Base-by-base conservation (phyloP, 768 basidiomycete genomes). In the Cubamyces lactineus region DNA sequence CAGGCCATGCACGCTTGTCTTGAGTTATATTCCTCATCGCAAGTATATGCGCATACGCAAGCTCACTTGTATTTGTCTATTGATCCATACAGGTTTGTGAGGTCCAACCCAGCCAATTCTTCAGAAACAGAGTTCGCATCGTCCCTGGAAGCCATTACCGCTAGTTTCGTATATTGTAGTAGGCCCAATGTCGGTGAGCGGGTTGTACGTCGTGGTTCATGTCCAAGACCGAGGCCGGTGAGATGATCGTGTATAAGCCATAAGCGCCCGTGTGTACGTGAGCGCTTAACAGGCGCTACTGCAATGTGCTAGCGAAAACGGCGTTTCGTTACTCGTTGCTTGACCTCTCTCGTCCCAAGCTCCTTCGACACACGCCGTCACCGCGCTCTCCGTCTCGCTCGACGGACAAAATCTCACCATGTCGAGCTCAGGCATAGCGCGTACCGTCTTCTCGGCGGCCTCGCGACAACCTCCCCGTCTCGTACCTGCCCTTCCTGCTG, bases 1-100 rank as follows among this genome's bases (percentile, higher is more conserved):
- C 68, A 94, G 76, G 42, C 92, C 92, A 70, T 94, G 81, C 53
- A 94, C 89, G 70, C 90, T 93, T 71, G 47, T 45, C 53, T 61
- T 34, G 57, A 49, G 65, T 56, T 23, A 68, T 48, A 51, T 43
- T 56, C 53, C 52, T 59, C 28, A 47, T 61, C 45, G 41, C 26
- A 28, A 4, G n/a, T 23, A 30, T 26, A 54, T 51, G 30, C 24
- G 57, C 46, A 47, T 45, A 57, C 54, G 58, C 64, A 45, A 42
- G 68, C 72, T 73, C 66, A 74, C 73, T 74, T 74, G 59, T 62
- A 30, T 66, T 65, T 72, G 63, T 73, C 72, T 61, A 75, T 73
- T 1, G 66, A 65, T 24, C 67, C 65, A 50, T 71, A 75, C 26
- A 75, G 63, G 55, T 73, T 72, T 24, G 50, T 50, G 24, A 67